Conservation (phyloP, 805 yeast genomes). For the Cyberlindnera mrakii region DNA sequence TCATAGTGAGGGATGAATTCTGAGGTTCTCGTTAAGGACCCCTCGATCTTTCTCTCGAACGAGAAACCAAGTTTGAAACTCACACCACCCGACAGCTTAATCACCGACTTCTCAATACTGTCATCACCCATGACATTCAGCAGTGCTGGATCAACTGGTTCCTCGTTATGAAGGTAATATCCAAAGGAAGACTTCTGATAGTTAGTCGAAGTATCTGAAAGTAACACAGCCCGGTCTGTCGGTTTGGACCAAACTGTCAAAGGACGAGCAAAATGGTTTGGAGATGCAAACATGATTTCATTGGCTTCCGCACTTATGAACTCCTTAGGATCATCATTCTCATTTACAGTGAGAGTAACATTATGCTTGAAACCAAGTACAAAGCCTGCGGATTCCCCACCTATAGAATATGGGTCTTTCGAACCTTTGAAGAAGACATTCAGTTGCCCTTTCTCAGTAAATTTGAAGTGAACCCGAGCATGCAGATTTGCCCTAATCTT, state of each 20-base stretch:
- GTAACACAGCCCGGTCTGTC: conserved; percentile 35
- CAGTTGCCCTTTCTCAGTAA: conserved; percentile 45
- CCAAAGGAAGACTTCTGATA: conserved; percentile 42
- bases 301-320: conserved; percentile 61
- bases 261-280: conserved; percentile 58
- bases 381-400: conserved; percentile 70
- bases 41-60: conserved; percentile 39
- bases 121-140: conserved; percentile 18
- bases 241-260: conserved; percentile 55
- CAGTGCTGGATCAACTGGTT: conserved; percentile 13
- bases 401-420: conserved; percentile 68
- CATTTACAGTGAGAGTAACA: conserved; percentile 56
- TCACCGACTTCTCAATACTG: conserved; percentile 46
- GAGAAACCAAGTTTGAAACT: conserved; percentile 50
- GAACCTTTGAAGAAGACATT: conserved; percentile 68
- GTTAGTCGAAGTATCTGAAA: conserved; percentile 39
- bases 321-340: conserved; percentile 58
- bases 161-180: conserved; percentile 35
- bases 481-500: conserved; percentile 72
- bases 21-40: conserved; percentile 32
- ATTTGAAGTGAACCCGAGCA: conserved; percentile 52
- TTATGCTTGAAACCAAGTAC: conserved; percentile 62
- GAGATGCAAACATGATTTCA: conserved; percentile 63
- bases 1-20: conserved; percentile 56
- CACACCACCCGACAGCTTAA: conserved; percentile 57